Percentiles rank a stretch among this genome's conserved stretches.
Conservation (phyloP, 2,329 filamentous ascomycete species). For the Beauveria brongniartii region DNA sequence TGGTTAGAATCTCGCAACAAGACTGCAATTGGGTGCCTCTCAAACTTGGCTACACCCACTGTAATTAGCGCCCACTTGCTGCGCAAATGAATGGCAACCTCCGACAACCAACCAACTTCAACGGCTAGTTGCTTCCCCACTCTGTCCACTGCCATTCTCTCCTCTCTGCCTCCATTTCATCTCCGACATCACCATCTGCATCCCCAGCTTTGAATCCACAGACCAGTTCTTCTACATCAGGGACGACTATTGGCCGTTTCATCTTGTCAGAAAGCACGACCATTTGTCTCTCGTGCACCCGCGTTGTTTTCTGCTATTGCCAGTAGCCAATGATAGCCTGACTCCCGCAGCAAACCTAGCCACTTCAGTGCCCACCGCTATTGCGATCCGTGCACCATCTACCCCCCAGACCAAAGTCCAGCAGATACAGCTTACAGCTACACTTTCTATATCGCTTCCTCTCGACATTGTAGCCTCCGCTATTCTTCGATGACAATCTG, state of each 20-base stretch:
- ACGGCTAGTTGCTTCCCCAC: not conserved
- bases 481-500: constrained; percentile 1
- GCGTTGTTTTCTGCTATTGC: not conserved
- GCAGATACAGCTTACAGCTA: not conserved
- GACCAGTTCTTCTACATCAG: not conserved
- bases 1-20: not conserved
- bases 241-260: not conserved
- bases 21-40: not conserved
- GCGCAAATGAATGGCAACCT: not conserved
- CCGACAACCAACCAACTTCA: not conserved
- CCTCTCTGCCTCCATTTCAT: constrained; percentile 7
- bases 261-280: not conserved
- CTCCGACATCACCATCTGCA: constrained; percentile 3
- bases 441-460: not conserved
- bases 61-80: not conserved
- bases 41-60: not conserved
- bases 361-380: constrained; percentile 4
- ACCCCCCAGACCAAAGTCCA: not conserved
- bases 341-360: not conserved
- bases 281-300: not conserved
- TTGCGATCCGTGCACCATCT: constrained; percentile 10
- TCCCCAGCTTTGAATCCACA: not conserved
- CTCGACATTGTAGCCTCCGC: not conserved
- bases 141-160: not conserved
- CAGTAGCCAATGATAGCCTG: not conserved